Conservation (phyloP, 192 early-diverging fungal genomes). For the Neocallimastix lanati region DNA sequence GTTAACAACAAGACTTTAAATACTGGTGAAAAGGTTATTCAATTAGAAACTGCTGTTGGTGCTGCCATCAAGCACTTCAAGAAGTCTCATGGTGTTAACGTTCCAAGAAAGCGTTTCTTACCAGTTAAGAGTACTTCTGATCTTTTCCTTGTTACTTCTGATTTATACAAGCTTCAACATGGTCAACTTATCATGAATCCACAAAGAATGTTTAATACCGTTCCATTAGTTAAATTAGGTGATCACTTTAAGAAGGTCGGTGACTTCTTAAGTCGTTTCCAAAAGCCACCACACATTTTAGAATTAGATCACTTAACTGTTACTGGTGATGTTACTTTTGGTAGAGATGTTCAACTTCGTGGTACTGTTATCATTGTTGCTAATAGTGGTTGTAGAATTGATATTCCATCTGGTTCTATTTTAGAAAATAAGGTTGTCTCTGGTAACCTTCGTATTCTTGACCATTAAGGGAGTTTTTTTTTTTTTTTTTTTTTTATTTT, state of each 20-base stretch:
- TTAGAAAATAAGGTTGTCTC: slow-evolving; percentile 97
- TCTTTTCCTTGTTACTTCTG: slow-evolving; percentile 87
- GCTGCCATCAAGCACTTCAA: slow-evolving; percentile 97
- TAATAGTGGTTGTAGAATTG: slow-evolving; percentile 87
- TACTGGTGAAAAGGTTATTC: slow-evolving; percentile 85
- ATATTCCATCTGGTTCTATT: slow-evolving; percentile 83
- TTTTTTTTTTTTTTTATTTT: too few species aligned
- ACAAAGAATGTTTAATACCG: slow-evolving; percentile 77
- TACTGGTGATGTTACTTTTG: slow-evolving; percentile 96
- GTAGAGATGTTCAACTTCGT: slow-evolving; percentile 67
- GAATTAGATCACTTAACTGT: slow-evolving; percentile 96
- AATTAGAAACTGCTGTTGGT: slow-evolving; percentile 97
- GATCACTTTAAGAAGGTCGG: slow-evolving; percentile 96
- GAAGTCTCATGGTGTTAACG: slow-evolving; percentile 87
- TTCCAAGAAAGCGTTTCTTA: slow-evolving; percentile 92
- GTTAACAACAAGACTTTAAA: slow-evolving; percentile 91
- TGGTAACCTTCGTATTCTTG: slow-evolving; percentile 70
- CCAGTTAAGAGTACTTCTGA: slow-evolving; percentile 97
- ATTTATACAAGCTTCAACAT: slow-evolving; percentile 82
- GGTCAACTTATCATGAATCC: slow-evolving; percentile 84
- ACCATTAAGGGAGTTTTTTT: slow-evolving; percentile 32
- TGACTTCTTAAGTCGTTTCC: slow-evolving; percentile 78
- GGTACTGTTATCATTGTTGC: slow-evolving; percentile 98
- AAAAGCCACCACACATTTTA: slow-evolving; percentile 83
- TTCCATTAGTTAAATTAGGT: slow-evolving; percentile 89